These are phyloP conservation scores for Calonectria pseudoreteaudii DNA, from an alignment of 2,329 filamentous ascomycete species.

Conservation along the genomic window DNA sequence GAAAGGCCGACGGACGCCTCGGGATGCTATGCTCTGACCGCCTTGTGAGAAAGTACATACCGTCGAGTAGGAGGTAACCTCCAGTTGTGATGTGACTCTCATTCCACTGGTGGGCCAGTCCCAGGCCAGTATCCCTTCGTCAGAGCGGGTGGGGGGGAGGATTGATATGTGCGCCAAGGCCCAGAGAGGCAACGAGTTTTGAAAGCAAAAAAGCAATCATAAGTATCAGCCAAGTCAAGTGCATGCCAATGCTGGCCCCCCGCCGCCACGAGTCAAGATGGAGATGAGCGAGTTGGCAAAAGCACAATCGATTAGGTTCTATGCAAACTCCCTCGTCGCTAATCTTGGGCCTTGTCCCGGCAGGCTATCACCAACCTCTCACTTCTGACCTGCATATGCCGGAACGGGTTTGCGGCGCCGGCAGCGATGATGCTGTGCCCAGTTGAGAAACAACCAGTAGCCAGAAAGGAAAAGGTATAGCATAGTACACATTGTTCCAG, in stretches of 20 bases:
- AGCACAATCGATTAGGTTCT: slow-evolving; percentile 39
- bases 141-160: slow-evolving; percentile 35
- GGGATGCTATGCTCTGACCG: slow-evolving; percentile 29
- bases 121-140: slow-evolving; percentile 23
- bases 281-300: slow-evolving; percentile 39
- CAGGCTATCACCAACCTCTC: slow-evolving; percentile 30
- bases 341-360: slow-evolving; percentile 39
- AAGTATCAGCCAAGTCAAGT: slow-evolving; percentile 29
- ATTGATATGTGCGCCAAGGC: slow-evolving; percentile 33
- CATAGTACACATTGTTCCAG: slow-evolving; percentile 4
- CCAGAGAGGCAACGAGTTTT: slow-evolving; percentile 34
- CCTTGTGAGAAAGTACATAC: slow-evolving; percentile 25
- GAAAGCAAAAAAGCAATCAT: slow-evolving; percentile 39
- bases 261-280: slow-evolving; percentile 32
- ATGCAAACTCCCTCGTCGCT: slow-evolving; percentile 38
- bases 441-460: not conserved
- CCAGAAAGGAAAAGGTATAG: not conserved
- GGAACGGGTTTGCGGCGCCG: slow-evolving; percentile 28
- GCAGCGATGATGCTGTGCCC: slow-evolving; percentile 31
- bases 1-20: slow-evolving; percentile 16
- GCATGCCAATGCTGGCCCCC: slow-evolving; percentile 34
- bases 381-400: slow-evolving; percentile 37
- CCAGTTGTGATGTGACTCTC: slow-evolving; percentile 10
- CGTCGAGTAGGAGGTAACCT: slow-evolving; percentile 31
- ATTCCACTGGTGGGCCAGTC: not conserved